A percentile compares a stretch with the other conserved stretches of the same genome.
Evolutionary conservation across 441 rosid species (phyloP).

Genomic region (Capsella rubella): DNA sequence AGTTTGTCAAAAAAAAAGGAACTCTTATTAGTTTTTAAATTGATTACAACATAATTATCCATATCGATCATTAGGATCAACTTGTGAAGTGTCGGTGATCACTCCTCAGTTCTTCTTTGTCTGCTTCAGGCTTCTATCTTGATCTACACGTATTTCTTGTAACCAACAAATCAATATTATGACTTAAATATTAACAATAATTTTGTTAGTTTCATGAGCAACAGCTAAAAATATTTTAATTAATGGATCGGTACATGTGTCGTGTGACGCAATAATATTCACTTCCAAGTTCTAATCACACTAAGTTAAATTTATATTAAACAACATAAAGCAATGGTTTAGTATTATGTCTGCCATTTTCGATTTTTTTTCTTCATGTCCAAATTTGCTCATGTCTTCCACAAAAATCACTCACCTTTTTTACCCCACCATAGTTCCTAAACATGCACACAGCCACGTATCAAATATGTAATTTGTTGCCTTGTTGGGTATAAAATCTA

Average conservation of each 20-base stretch:
- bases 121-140: constrained; percentile 34
- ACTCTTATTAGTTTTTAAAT: constrained; percentile 22
- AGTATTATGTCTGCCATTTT: constrained; percentile 47
- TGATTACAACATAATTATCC: constrained; percentile 40
- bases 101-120: constrained; percentile 27
- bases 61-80: constrained; percentile 34
- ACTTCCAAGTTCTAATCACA: constrained; percentile 37
- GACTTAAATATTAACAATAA: constrained; percentile 33
- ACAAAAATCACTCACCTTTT: constrained; percentile 42
- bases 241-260: constrained; percentile 34
- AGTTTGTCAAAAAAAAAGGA: background rate
- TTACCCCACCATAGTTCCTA: constrained; percentile 40
- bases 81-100: constrained; percentile 42
- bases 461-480: background rate
- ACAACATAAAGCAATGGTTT: constrained; percentile 27
- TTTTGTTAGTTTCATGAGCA: constrained; percentile 40
- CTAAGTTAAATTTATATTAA: constrained; percentile 2
- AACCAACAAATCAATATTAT: constrained; percentile 8
- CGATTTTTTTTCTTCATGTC: constrained; percentile 22
- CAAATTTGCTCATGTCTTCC: constrained; percentile 40
- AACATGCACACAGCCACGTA: constrained; percentile 49
- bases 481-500: constrained; percentile 4
- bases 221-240: constrained; percentile 9
- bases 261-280: constrained; percentile 38
- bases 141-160: constrained; percentile 16